Conservation (phyloP, 352 stramenopile genomes). For the Globisporangium nagaii region DNA sequence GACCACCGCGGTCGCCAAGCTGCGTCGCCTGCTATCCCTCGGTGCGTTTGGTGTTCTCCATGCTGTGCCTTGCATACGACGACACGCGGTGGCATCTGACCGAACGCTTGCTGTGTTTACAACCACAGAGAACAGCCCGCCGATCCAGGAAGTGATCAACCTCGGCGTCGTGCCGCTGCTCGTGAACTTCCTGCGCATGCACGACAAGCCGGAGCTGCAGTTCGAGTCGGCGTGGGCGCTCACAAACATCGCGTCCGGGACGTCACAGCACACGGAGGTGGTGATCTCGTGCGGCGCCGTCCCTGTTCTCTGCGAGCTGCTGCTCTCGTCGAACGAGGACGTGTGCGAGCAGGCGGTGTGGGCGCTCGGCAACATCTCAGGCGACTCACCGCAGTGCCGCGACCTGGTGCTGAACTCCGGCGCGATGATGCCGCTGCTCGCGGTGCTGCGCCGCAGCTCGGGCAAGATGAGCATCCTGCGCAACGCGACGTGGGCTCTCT, state of each 20-base stretch:
- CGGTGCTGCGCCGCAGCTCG: constrained; percentile 47
- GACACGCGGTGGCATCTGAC: too few relatives aligned
- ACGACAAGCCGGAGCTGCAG: constrained; percentile 92
- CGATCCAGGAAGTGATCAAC: constrained; percentile 98
- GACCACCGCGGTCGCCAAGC: constrained; percentile 94
- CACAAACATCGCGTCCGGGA: constrained; percentile 99
- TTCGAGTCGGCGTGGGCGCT: constrained; percentile 99
- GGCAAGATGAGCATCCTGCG: constrained; percentile 86
- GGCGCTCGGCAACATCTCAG: constrained; percentile 99
- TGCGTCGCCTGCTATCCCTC: constrained; percentile 97
- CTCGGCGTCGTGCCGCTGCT: constrained; percentile 96
- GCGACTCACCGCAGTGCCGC: constrained; percentile 94
- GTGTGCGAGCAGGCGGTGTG: constrained; percentile 96
- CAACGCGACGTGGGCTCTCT: constrained; percentile 99
- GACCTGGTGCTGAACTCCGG: constrained; percentile 94
- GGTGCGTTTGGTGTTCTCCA: constrained; percentile 35
- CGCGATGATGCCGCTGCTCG: constrained; percentile 89
- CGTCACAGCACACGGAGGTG: constrained; percentile 95
- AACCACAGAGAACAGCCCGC: constrained; percentile 91
- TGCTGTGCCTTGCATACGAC: too few relatives aligned
- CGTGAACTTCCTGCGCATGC: constrained; percentile 93
- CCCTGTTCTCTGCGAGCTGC: constrained; percentile 95
- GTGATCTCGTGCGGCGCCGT: constrained; percentile 97
- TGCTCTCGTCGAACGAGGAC: constrained; percentile 96
- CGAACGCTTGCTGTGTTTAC: too few relatives aligned